Percentiles rank a stretch among this genome's conserved stretches.
phyloP scores from a whole-genome alignment of 2,329 filamentous ascomycete species.

The Daldinia sp. region DNA sequence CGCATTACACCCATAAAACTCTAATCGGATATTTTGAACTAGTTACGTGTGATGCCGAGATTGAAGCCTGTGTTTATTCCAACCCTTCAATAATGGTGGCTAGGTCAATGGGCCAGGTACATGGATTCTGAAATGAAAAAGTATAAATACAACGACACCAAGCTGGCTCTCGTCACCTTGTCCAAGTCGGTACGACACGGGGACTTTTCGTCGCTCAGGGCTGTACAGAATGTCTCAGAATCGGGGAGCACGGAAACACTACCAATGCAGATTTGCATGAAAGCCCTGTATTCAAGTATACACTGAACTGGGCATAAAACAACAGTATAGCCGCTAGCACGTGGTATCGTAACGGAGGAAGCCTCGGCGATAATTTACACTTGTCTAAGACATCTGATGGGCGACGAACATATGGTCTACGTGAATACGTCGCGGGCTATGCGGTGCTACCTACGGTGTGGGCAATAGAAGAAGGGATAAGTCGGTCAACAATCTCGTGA shows the following conservation, averaged over 20 bases:
- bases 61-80: background rate
- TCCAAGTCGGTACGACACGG: slow-evolving; percentile 31
- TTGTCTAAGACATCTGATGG: slow-evolving; percentile 9
- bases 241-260: slow-evolving; percentile 33
- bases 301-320: background rate
- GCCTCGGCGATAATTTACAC: slow-evolving; percentile 10
- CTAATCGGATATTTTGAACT: background rate
- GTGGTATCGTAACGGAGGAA: slow-evolving; percentile 28
- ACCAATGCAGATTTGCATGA: slow-evolving; percentile 20
- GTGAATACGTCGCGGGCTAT: background rate
- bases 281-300: background rate
- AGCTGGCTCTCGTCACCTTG: slow-evolving; percentile 7
- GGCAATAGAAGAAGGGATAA: slow-evolving; percentile 5
- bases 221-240: slow-evolving; percentile 23
- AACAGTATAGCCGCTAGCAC: slow-evolving; percentile 17
- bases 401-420: background rate
- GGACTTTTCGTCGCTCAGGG: slow-evolving; percentile 27
- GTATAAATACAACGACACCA: background rate
- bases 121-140: background rate
- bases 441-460: background rate
- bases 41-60: background rate
- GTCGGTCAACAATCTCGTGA: slow-evolving; percentile 1
- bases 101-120: background rate
- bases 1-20: background rate
- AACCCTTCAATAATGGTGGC: background rate